Conservation (phyloP, 192 early-diverging fungal species). For the Coemansia reversa region DNA sequence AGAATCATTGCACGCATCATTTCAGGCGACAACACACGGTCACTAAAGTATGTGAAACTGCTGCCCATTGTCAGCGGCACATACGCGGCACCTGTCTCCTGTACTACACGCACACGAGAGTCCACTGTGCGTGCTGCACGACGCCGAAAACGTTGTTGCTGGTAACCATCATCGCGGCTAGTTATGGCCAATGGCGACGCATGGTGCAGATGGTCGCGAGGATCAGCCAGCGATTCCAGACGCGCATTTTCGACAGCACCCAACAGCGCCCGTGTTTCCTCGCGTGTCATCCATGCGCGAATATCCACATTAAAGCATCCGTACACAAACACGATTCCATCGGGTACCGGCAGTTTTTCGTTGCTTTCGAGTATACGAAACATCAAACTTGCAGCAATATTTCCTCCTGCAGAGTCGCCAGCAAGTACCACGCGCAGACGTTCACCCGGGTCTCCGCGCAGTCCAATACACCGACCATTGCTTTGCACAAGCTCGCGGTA, state of each 20-base stretch:
- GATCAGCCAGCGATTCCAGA: slow-evolving; percentile 48
- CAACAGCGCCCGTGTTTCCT: slow-evolving; percentile 37
- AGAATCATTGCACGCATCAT: slow-evolving; percentile 69
- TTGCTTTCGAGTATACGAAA: slow-evolving; percentile 73
- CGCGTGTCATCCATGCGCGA: slow-evolving; percentile 84
- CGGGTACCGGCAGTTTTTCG: slow-evolving; percentile 62
- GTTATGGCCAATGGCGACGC: slow-evolving; percentile 62
- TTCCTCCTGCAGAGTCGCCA: slow-evolving; percentile 97
- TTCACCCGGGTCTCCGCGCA: slow-evolving; percentile 57
- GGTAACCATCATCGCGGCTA: slow-evolving; percentile 34
- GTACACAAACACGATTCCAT: slow-evolving; percentile 83
- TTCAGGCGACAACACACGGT: slow-evolving; percentile 80
- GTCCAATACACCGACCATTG: slow-evolving; percentile 75
- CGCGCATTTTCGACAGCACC: slow-evolving; percentile 6
- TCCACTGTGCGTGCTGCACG: slow-evolving; percentile 22
- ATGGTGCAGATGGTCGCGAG: slow-evolving; percentile 69
- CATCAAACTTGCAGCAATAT: slow-evolving; percentile 73
- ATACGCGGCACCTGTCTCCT: slow-evolving; percentile 4
- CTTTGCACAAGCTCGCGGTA: slow-evolving; percentile 73
- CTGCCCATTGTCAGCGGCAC: slow-evolving; percentile 70
- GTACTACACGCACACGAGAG: slow-evolving; percentile 35
- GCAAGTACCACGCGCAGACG: slow-evolving; percentile 71
- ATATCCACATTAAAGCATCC: slow-evolving; percentile 89
- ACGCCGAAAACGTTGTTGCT: slow-evolving; percentile 8
- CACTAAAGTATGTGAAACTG: slow-evolving; percentile 80